Evolutionary conservation across 345 rosid genomes (phyloP), one percentile per base, ranked within the genome.

Genomic region (Aquilaria yunnanensis): DNA sequence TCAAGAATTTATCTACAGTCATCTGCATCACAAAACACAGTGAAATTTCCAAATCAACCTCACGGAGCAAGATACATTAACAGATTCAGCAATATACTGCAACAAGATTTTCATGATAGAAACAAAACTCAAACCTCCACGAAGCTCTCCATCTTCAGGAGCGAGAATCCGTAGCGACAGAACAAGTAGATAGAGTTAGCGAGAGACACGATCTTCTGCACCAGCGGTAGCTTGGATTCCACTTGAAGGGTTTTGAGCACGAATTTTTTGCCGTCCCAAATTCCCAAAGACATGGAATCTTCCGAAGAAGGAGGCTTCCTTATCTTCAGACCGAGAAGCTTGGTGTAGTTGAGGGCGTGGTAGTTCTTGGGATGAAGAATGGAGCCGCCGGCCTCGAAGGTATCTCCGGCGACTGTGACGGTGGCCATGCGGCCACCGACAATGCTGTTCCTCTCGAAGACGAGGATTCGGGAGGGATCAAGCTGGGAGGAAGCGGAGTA

Each of bases 401-500:
- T 79, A n/a, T 86, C 76, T 11, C 89, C 90, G 61, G 74, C 60
- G 48, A 90, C 53, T 14, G 65, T 67, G 12, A 88, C 85, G 7
- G 81, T 83, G 30, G 82, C 95, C 97, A 94, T 90, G 29, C 99
- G 95, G 0, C 99, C 99, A 48, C 99, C 97, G 47, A 94, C 90
- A 69, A 84, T 49, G 65, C 67, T 71, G 61, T 74, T 67, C 12
- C 92, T 84, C 77, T 92, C 96, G 65, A 92, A 85, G 66, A 92
- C 73, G 4, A 61, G 75, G 74, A 92, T 80, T 6, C 33, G 59
- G 56, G 73, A 57, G 10, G 33, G 47, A 48, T 54, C 2, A 50
- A 73, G 37, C 56, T 13, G 37, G 59, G 72, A 51, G 50, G 72
- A 56, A 23, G 32, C 32, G n/a, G 85, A 79, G 81, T 86, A 80